phyloP scores from a whole-genome alignment of 2,329 filamentous ascomycete genomes.

The Aureobasidium sp. region DNA sequence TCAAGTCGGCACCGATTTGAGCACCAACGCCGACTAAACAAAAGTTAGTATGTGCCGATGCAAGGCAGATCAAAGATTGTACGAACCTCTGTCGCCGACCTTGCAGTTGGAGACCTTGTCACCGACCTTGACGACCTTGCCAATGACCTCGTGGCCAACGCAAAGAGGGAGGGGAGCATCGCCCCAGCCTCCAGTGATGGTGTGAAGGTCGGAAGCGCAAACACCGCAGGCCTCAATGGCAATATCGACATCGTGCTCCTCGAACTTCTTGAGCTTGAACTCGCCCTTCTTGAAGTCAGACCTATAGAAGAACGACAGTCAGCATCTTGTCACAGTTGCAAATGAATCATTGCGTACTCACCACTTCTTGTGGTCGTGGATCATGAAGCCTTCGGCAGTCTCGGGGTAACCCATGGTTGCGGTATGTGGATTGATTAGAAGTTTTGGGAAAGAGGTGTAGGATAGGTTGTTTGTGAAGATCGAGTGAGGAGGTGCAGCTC shows the following conservation, averaged over 20 bases:
- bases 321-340: slow-evolving; percentile 25
- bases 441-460: background rate
- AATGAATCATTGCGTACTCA: slow-evolving; percentile 16
- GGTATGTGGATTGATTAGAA: slow-evolving; percentile 5
- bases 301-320: background rate
- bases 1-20: slow-evolving; percentile 41
- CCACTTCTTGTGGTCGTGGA: slow-evolving; percentile 52
- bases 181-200: slow-evolving; percentile 53
- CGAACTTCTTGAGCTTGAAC: slow-evolving; percentile 78
- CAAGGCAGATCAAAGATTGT: too few species aligned
- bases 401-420: slow-evolving; percentile 43
- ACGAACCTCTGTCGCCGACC: slow-evolving; percentile 26
- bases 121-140: slow-evolving; percentile 41
- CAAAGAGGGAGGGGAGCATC: slow-evolving; percentile 53
- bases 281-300: slow-evolving; percentile 29
- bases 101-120: slow-evolving; percentile 42
- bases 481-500: background rate
- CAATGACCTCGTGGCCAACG: slow-evolving; percentile 55
- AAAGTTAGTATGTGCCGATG: slow-evolving; percentile 16
- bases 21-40: slow-evolving; percentile 42
- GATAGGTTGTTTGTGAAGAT: background rate
- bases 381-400: slow-evolving; percentile 41
- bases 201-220: slow-evolving; percentile 42
- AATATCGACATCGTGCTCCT: slow-evolving; percentile 78
- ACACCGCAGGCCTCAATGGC: slow-evolving; percentile 72